Percentiles rank a stretch among this genome's conserved stretches.
These are phyloP conservation scores for Xylariaceae sp. DNA, from an alignment of 2,329 filamentous ascomycete species.

Conservation along the genomic window DNA sequence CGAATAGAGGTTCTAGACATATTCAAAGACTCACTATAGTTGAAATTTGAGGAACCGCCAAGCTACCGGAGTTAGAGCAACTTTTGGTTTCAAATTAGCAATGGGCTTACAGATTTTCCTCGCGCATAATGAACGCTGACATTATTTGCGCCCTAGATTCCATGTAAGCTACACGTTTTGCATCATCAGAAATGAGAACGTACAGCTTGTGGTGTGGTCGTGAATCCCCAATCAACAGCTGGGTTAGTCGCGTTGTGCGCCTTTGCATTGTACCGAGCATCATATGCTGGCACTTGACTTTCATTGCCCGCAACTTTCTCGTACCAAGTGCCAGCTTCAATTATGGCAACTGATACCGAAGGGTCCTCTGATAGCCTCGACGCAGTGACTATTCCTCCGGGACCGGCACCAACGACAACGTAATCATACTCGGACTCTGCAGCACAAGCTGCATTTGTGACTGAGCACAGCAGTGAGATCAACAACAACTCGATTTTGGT, in stretches of 20 bases:
- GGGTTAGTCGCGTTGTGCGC: neutral
- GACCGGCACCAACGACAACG: constrained; percentile 12
- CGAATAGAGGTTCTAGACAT: too few relatives aligned
- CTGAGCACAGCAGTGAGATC: too few relatives aligned
- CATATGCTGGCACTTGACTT: neutral
- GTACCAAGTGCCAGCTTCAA: constrained; percentile 15
- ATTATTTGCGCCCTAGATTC: constrained; percentile 24
- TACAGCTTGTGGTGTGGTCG: neutral
- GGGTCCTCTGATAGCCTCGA: constrained; percentile 6
- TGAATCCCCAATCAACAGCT: neutral
- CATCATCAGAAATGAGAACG: too few relatives aligned
- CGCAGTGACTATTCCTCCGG: constrained; percentile 4
- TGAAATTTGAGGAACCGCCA: constrained; percentile 30
- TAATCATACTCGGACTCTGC: too few relatives aligned
- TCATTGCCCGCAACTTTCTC: constrained; percentile 19
- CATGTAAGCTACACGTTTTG: too few relatives aligned
- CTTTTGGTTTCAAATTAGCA: too few relatives aligned
- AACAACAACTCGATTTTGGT: too few relatives aligned
- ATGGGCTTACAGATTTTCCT: too few relatives aligned
- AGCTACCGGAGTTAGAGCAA: too few relatives aligned
- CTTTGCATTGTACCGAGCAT: neutral
- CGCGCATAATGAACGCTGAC: constrained; percentile 35
- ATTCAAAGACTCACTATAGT: too few relatives aligned
- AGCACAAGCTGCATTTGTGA: too few relatives aligned
- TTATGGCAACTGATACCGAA: constrained; percentile 6